Evolutionary conservation across 352 stramenopile genomes (phyloP).

Genomic region (Blastocystis sp.): DNA sequence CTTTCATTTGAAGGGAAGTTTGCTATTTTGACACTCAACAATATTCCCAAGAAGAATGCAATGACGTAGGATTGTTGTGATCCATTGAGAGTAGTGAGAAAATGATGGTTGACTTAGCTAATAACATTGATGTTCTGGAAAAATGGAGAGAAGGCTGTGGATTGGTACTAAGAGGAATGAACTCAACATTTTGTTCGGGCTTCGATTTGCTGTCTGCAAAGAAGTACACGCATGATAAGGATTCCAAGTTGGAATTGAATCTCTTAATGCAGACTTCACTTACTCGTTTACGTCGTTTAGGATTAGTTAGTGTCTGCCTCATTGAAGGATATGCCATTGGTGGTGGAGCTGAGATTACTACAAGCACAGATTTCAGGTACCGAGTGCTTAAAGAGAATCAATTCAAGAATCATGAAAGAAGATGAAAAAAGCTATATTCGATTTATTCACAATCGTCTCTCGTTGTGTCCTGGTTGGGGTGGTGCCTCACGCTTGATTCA

Average conservation of each 20-base stretch:
- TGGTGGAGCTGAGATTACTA: constrained; percentile 48
- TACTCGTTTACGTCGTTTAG: constrained; percentile 24
- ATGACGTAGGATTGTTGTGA: background rate
- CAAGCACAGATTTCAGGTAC: constrained; percentile 28
- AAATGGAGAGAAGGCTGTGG: constrained; percentile 36
- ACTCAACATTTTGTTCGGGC: constrained; percentile 46
- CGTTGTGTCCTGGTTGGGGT: constrained; percentile 42
- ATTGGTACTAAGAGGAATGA: constrained; percentile 2
- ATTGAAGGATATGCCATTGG: constrained; percentile 63
- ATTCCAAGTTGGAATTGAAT: constrained; percentile 34
- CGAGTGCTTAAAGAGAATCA: too few relatives aligned
- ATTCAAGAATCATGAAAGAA: background rate
- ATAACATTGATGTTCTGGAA: background rate
- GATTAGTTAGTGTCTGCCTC: background rate
- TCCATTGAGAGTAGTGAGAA: background rate
- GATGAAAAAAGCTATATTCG: constrained; percentile 45
- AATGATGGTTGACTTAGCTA: constrained; percentile 57
- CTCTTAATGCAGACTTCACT: constrained; percentile 45
- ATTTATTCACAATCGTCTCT: constrained; percentile 43
- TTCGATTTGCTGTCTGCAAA: constrained; percentile 42
- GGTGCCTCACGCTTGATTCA: constrained; percentile 3
- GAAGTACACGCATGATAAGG: background rate
- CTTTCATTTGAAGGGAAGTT: constrained; percentile 30
- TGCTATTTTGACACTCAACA: constrained; percentile 45
- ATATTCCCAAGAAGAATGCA: constrained; percentile 52